Percentiles rank a stretch among this genome's conserved stretches.
Conservation (phyloP, 2,329 filamentous ascomycete species). For the Aspergillus neoniger region DNA sequence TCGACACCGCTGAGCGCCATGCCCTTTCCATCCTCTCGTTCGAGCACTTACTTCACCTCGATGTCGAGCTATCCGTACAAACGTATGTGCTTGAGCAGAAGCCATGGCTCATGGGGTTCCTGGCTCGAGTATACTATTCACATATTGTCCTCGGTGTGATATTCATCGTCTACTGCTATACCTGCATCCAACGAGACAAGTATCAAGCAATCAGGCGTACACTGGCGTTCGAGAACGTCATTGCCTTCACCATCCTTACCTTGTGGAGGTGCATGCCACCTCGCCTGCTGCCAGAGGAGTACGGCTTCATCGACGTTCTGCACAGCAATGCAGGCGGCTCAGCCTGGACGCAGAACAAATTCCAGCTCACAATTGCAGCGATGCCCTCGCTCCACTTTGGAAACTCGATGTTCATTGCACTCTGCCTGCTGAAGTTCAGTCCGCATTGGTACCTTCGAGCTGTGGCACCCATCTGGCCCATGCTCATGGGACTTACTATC, state of each 20-base stretch:
- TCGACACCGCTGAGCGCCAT: constrained; percentile 42
- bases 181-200: constrained; percentile 42
- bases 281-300: constrained; percentile 47
- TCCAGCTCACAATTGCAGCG: constrained; percentile 52
- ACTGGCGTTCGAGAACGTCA: constrained; percentile 51
- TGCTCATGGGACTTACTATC: constrained; percentile 56
- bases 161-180: constrained; percentile 54
- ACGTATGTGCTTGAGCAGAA: constrained; percentile 40
- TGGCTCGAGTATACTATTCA: constrained; percentile 50
- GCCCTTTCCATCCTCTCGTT: constrained; percentile 45
- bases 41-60: constrained; percentile 42
- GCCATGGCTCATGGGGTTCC: constrained; percentile 42
- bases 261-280: constrained; percentile 54
- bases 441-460: constrained; percentile 42
- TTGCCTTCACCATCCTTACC: constrained; percentile 53
- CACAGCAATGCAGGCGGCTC: constrained; percentile 32
- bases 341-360: constrained; percentile 50
- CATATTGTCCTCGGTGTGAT: constrained; percentile 50
- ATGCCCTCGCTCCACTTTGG: constrained; percentile 55
- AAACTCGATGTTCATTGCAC: constrained; percentile 32
- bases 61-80: constrained; percentile 47
- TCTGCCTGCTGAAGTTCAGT: constrained; percentile 40
- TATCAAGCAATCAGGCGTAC: constrained; percentile 51
- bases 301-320: constrained; percentile 51
- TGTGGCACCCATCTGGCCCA: constrained; percentile 48